Percentiles rank a stretch among this genome's conserved stretches.
Evolutionary conservation across 225 moss, liverwort and hornwort genomes (phyloP).

Genomic region (Antitrichia curtipendula): DNA sequence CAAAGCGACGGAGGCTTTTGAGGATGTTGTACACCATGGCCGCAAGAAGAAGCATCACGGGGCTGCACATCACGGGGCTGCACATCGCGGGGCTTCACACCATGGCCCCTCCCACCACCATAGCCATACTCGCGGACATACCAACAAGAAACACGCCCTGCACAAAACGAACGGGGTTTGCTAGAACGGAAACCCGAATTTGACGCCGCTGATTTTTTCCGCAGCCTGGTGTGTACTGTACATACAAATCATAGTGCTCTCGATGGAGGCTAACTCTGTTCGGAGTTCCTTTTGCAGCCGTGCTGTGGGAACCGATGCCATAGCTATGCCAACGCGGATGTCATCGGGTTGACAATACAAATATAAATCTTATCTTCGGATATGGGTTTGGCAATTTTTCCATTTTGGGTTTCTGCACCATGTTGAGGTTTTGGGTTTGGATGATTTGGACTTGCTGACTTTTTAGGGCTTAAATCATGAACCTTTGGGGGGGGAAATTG

Average conservation of each 20-base stretch:
- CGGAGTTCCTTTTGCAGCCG: background rate
- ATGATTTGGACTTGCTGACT: background rate
- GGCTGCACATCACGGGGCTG: background rate
- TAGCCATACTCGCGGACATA: background rate
- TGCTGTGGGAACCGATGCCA: too few relatives aligned
- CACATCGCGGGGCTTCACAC: background rate
- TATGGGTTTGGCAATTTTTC: background rate
- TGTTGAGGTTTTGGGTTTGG: background rate
- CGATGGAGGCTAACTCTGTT: background rate
- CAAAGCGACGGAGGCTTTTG: background rate
- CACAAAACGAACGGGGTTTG: slow-evolving; percentile 26
- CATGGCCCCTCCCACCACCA: background rate
- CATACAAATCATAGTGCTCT: background rate
- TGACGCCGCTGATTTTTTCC: too few relatives aligned
- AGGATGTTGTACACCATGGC: background rate
- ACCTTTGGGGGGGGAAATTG: background rate
- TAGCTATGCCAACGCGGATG: background rate
- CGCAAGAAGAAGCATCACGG: slow-evolving; percentile 14
- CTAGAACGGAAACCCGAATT: background rate
- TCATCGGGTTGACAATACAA: background rate
- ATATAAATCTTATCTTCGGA: background rate
- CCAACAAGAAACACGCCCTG: slow-evolving; percentile 10
- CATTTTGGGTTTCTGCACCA: background rate
- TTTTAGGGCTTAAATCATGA: background rate
- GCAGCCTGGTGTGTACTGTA: background rate